Evolutionary conservation across 495 filamentous ascomycete genomes (phyloP), one percentile per base, ranked within the genome.

Genomic region (Lindgomyces ingoldianus): DNA sequence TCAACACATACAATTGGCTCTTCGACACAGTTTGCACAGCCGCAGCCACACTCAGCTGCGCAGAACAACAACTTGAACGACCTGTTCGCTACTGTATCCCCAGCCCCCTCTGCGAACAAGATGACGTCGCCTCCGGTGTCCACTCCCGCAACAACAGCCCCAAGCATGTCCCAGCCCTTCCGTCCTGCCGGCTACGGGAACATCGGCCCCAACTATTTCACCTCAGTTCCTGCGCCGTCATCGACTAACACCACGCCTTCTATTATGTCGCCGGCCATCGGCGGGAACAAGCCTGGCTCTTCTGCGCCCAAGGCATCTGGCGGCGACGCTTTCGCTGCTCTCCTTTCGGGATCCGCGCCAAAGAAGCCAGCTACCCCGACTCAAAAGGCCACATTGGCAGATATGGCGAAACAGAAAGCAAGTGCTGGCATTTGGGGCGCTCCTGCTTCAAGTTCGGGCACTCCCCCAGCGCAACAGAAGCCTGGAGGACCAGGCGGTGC

Each of bases 391-490:
- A 89, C 87, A 62, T 80, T 98, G 65, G 91, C 91, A 21, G 90
- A 93, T 72, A 89, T 98, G 79, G 93, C 91, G 45, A 96, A 96
- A 80, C 90, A 97, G 75, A 96, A 96, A 80, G 91, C 91, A 41
- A 92, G 86, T 73, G 91, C 91, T 1, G 92, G 93, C 1, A 90
- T 98, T 68, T 98, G 95, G 92, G 94, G 94, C 57, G 63, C 72
- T 18, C 80, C 83, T 3, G 78, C 85, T 33, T 68, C 81, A 44
- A 69, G 80, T 2, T 74, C 77, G 6, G 70, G 80, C 26, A 41
- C 74, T 49, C 59, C 72, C 21, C 50, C 62, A 6, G 51, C 39
- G 0, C 56, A 62, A 19, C 46, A 55, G 72, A 30, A 69, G 73
- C 55, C 74, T 74, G 69, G 74, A 74, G 67, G 70, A 62, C 70